Conservation (phyloP, 192 early-diverging fungal genomes). For the Gorgonomyces haynaldii region DNA sequence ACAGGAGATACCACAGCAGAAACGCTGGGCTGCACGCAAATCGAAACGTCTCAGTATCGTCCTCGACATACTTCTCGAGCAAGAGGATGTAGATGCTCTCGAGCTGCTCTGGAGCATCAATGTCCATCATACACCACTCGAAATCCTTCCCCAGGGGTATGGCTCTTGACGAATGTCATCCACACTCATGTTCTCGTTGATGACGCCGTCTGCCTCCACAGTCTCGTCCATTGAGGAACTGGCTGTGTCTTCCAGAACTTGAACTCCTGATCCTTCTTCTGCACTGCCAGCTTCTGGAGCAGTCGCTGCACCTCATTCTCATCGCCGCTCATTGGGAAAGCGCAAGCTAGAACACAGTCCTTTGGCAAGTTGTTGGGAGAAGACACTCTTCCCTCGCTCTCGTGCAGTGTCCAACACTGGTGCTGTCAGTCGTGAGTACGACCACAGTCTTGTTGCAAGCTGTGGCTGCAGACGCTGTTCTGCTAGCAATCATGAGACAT, state of each 20-base stretch:
- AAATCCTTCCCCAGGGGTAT: slow-evolving; percentile 73
- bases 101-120: slow-evolving; percentile 54
- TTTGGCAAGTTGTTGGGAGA: too few relatives aligned
- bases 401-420: too few relatives aligned
- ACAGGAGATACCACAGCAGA: slow-evolving; percentile 62
- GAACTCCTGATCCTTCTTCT: too few relatives aligned
- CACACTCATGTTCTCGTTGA: slow-evolving; percentile 61
- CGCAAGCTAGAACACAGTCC: too few relatives aligned
- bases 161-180: slow-evolving; percentile 78
- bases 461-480: too few relatives aligned
- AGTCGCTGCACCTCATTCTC: too few relatives aligned
- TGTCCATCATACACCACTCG: slow-evolving; percentile 76
- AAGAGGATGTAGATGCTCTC: slow-evolving; percentile 86
- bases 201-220: slow-evolving; percentile 66
- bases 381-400: too few relatives aligned
- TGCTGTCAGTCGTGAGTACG: too few relatives aligned
- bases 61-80: slow-evolving; percentile 93
- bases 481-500: too few relatives aligned
- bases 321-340: too few relatives aligned
- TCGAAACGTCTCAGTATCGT: slow-evolving; percentile 87
- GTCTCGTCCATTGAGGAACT: slow-evolving; percentile 68
- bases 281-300: too few relatives aligned
- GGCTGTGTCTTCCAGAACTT: slow-evolving; percentile 98
- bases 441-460: too few relatives aligned
- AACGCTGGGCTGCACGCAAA: slow-evolving; percentile 92